Evolutionary conservation across 805 yeast species (phyloP).

Genomic region (Starmera amethionina): DNA sequence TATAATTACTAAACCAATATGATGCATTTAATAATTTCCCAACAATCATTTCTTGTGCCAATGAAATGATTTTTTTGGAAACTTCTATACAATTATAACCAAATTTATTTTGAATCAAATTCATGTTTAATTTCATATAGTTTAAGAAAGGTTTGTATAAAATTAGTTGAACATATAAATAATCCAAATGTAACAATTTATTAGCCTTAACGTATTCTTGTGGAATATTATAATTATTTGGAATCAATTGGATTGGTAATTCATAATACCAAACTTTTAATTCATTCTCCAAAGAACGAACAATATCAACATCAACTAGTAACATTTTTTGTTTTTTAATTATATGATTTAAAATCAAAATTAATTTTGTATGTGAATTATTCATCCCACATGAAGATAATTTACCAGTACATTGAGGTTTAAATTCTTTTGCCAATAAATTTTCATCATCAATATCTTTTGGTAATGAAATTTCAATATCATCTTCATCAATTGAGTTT

Average conservation of each 20-base stretch:
- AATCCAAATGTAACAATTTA: constrained; percentile 61
- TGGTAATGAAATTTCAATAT: constrained; percentile 82
- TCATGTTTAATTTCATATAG: constrained; percentile 42
- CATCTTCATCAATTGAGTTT: constrained; percentile 62
- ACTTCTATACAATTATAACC: constrained; percentile 82
- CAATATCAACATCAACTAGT: constrained; percentile 30
- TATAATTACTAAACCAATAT: constrained; percentile 90
- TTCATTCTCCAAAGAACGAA: constrained; percentile 61
- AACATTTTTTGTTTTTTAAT: constrained; percentile 34
- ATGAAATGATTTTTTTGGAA: constrained; percentile 67
- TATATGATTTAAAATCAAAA: constrained; percentile 61
- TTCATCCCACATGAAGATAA: constrained; percentile 45
- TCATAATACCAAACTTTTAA: constrained; percentile 65
- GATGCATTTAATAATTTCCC: constrained; percentile 72
- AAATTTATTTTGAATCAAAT: constrained; percentile 44
- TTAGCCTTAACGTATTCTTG: constrained; percentile 59
- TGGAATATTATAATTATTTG: constrained; percentile 29
- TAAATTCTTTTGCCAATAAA: constrained; percentile 24
- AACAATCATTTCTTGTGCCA: constrained; percentile 73
- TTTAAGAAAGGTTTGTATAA: constrained; percentile 88
- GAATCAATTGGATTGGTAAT: constrained; percentile 65
- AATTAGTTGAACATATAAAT: constrained; percentile 73
- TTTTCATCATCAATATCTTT: constrained; percentile 79
- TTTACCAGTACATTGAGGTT: constrained; percentile 24
- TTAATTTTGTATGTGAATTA: constrained; percentile 71